These are phyloP conservation scores for Ceratorhiza oryzae-sativae DNA, from an alignment of 1,284 basidiomycete genomes.

Conservation along the genomic window DNA sequence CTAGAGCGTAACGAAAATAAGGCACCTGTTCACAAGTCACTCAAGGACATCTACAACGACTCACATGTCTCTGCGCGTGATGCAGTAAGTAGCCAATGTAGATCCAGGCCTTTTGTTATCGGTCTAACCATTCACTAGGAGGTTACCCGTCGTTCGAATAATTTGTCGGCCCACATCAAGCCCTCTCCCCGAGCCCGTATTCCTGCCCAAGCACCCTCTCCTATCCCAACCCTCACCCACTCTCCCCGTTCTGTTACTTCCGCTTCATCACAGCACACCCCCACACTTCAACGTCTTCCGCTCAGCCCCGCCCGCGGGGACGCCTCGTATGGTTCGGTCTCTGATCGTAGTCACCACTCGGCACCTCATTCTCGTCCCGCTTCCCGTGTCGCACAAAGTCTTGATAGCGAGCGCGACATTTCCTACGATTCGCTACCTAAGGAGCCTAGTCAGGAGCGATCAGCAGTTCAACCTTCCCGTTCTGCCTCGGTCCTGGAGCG, in stretches of 20 bases:
- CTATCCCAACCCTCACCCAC: constrained; percentile 36
- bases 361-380: constrained; percentile 6
- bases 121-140: constrained; percentile 12
- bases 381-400: constrained; percentile 22
- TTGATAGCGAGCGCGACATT: constrained; percentile 28
- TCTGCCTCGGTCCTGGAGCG: constrained; percentile 2
- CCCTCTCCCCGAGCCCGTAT: constrained; percentile 35
- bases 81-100: neutral
- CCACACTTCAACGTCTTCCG: constrained; percentile 31
- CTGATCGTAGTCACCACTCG: constrained; percentile 31
- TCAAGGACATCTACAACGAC: constrained; percentile 37
- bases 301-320: constrained; percentile 28
- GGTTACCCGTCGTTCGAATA: constrained; percentile 23
- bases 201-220: constrained; percentile 31
- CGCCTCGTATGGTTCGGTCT: constrained; percentile 27
- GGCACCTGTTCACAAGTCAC: constrained; percentile 16
- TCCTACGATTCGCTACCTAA: constrained; percentile 36
- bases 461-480: neutral
- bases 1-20: neutral
- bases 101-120: neutral
- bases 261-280: constrained; percentile 34
- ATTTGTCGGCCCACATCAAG: constrained; percentile 35
- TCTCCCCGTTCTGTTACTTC: constrained; percentile 36
- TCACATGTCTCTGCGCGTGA: constrained; percentile 14
- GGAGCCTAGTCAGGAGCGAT: constrained; percentile 14